These are phyloP conservation scores for Mrakia frigida DNA, from an alignment of 768 basidiomycete species.

Conservation along the genomic window DNA sequence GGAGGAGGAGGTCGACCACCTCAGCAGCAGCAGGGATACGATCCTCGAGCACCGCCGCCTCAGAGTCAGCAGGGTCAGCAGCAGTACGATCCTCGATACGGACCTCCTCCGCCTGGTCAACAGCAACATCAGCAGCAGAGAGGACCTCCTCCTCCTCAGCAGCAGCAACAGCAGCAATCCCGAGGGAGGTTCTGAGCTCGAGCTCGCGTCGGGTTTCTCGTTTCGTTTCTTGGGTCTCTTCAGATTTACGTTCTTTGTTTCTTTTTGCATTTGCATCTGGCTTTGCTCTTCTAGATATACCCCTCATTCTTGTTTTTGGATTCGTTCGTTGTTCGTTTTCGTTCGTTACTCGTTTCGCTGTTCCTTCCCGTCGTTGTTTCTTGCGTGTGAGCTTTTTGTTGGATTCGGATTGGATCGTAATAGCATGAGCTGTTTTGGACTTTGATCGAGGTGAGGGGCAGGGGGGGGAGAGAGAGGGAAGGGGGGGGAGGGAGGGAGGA, in stretches of 20 bases:
- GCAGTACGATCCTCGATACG: slow-evolving; percentile 19
- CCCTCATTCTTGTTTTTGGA: not conserved
- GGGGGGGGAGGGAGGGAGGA: too few relatives aligned
- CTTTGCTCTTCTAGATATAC: not conserved
- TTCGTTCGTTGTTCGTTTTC: not conserved
- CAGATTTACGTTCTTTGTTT: not conserved
- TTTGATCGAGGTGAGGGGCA: not conserved
- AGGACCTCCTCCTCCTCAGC: slow-evolving; percentile 7
- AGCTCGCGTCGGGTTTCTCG: not conserved
- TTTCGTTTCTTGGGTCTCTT: slow-evolving; percentile 27
- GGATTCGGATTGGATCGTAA: not conserved
- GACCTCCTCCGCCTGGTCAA: not conserved
- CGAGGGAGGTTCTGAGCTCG: slow-evolving; percentile 17
- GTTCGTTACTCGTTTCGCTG: not conserved
- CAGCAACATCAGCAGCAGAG: slow-evolving; percentile 12
- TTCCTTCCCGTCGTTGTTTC: not conserved
- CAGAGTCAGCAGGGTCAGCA: slow-evolving; percentile 10
- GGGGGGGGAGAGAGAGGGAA: not conserved
- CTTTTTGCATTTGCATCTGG: not conserved
- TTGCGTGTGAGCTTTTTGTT: not conserved
- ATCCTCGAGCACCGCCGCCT: slow-evolving; percentile 12
- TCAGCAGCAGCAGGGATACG: slow-evolving; percentile 18
- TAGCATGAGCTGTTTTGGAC: not conserved
- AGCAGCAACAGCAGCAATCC: slow-evolving; percentile 3
- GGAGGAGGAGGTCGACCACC: not conserved